Evolutionary conservation across 163 green algal genomes (phyloP), one percentile per base, ranked within the genome.

Genomic region (Scenedesmus sp.): DNA sequence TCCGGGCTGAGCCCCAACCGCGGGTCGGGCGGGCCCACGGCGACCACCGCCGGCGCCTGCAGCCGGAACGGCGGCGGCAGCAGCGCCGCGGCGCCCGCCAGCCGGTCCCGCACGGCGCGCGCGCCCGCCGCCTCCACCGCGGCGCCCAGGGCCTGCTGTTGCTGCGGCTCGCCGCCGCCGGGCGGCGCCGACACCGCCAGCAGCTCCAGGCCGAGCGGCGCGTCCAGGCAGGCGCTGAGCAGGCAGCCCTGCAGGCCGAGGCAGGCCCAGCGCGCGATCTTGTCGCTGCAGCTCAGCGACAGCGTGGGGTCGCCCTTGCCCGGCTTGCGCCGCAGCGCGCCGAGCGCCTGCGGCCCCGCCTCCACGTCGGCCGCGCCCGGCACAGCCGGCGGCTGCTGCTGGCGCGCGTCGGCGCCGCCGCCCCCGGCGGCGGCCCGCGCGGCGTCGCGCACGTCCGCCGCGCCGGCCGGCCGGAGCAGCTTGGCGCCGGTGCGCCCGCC

Each of bases 261-360:
- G 60, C 87, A 83, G 22, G 51, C 45, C 92, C 92, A 97, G n/a
- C 89, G 84, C 1, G 90, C 86, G n/a, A 97, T 77, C 88, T 97
- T 97, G 84, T 97, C 93, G 66, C 86, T 93, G 87, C 93, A 97
- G 75, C 86, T 95, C 78, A 98, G 91, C 14, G 88, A 97, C 74
- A 95, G 81, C 22, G 94, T 97, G 39, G 90, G 60, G 53, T 96
- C 87, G 9, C 90, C 89, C 66, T 82, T 85, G 48, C 95, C 95
- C 0, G 95, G 95, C 87, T 99, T 99, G 54, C 92, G 84, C 11
- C 95, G 82, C 70, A 94, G 65, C 20, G 83, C 65, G 3, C 92
- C 94, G 39, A 72, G 54, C 26, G 60, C 62, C 73, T 94, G 87
- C 26, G 51, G 50, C 39, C 87, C 83, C n/a, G 42, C 18, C 42